Evolutionary conservation across 108 stramenopile genomes (phyloP).

Genomic region (Pseudonitzschia multistriata): DNA sequence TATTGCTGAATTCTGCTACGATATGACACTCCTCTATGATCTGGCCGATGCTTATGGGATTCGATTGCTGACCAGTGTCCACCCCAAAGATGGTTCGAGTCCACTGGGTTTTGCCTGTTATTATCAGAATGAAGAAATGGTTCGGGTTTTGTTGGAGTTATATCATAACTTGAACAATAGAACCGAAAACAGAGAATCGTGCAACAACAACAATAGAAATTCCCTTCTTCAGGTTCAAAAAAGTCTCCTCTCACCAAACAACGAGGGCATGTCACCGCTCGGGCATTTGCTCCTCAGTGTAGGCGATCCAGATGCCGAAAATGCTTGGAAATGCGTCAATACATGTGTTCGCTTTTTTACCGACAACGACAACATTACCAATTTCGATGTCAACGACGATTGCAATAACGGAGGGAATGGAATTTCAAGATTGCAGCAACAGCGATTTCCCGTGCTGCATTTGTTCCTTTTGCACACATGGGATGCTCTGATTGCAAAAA

Average conservation of each 20-base stretch:
- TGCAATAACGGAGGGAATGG: background rate
- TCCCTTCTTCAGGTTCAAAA: slow-evolving; percentile 3
- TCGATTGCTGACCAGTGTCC: background rate
- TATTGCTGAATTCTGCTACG: background rate
- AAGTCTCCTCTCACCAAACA: background rate
- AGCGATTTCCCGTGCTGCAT: background rate
- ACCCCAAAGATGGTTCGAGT: slow-evolving; percentile 7
- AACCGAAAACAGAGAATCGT: background rate
- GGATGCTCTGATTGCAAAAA: background rate
- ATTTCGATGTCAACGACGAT: background rate
- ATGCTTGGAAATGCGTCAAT: slow-evolving; percentile 3
- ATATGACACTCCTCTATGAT: background rate
- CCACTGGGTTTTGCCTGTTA: background rate
- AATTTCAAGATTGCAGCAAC: background rate
- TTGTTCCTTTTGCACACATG: background rate
- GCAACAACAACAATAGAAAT: background rate
- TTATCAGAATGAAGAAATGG: slow-evolving; percentile 1
- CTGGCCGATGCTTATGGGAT: background rate
- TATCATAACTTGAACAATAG: background rate
- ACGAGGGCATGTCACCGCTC: background rate
- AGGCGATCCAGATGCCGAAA: background rate
- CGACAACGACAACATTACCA: background rate
- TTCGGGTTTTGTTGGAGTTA: background rate
- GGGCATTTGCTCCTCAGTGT: slow-evolving; percentile 2
- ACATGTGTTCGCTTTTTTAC: background rate